These are phyloP conservation scores for Lactarius vividus DNA, from an alignment of 768 basidiomycete species.

Conservation along the genomic window DNA sequence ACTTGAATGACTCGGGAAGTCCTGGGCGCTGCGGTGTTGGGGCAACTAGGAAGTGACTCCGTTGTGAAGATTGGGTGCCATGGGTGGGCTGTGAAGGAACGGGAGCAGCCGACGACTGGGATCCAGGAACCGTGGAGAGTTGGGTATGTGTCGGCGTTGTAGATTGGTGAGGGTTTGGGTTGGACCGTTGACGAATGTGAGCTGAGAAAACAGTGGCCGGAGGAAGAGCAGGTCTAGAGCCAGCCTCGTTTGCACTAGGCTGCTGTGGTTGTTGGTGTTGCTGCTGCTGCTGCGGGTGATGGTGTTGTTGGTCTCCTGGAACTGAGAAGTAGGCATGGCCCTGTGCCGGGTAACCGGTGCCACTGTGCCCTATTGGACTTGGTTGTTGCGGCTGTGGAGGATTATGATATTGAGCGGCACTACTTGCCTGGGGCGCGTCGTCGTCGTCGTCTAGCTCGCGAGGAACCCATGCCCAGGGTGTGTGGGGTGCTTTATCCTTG, in stretches of 20 bases:
- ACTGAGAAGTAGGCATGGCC: conserved; percentile 24
- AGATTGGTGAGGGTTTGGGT: conserved; percentile 25
- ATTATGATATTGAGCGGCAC: conserved; percentile 17
- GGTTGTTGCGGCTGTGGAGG: conserved; percentile 27
- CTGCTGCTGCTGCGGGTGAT: background rate
- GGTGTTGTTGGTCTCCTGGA: conserved; percentile 19
- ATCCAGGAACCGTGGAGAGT: background rate
- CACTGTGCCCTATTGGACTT: background rate
- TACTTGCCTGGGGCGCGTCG: conserved; percentile 20
- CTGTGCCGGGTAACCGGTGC: conserved; percentile 19
- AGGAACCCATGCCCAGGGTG: conserved; percentile 75
- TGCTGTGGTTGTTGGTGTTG: background rate
- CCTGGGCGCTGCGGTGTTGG: conserved; percentile 27
- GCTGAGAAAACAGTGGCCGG: conserved; percentile 24
- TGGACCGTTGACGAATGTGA: conserved; percentile 22
- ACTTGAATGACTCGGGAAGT: conserved; percentile 46
- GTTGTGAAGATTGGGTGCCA: background rate
- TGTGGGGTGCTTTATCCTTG: conserved; percentile 42
- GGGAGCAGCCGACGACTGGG: background rate
- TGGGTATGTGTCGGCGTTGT: conserved; percentile 11
- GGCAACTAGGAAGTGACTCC: conserved; percentile 26
- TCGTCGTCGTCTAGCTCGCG: conserved; percentile 41
- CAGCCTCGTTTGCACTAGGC: background rate
- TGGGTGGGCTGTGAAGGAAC: conserved; percentile 7
- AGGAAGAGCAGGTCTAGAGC: conserved; percentile 19